phyloP scores from a whole-genome alignment of 78 protist species.

The Monocercomonoides exilis region DNA sequence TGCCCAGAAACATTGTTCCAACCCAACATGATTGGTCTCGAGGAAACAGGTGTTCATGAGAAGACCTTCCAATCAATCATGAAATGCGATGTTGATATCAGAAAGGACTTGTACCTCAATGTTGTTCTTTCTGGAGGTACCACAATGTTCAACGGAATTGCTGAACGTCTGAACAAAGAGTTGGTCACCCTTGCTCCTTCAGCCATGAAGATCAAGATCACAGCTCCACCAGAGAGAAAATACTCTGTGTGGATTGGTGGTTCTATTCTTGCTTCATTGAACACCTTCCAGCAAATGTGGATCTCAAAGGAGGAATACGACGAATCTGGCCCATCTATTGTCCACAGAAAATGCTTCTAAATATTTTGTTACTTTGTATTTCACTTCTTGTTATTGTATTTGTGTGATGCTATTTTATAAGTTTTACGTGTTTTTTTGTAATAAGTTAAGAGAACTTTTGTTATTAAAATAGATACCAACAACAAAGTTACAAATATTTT shows the following conservation, averaged over 20 bases:
- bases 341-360: constrained; percentile 28
- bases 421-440: too few species aligned
- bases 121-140: constrained; percentile 23
- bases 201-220: too few species aligned
- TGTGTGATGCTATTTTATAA: too few species aligned
- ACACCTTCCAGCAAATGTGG: constrained; percentile 13
- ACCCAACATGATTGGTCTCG: constrained; percentile 37
- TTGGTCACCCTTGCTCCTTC: too few species aligned
- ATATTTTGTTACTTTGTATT: too few species aligned
- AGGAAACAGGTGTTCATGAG: constrained; percentile 54
- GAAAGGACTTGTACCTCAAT: not conserved
- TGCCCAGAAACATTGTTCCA: constrained; percentile 49
- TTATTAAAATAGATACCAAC: too few species aligned
- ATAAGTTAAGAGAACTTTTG: too few species aligned
- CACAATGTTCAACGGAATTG: constrained; percentile 24
- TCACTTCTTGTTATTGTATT: too few species aligned
- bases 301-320: not conserved
- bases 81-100: not conserved
- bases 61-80: constrained; percentile 28
- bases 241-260: constrained; percentile 29
- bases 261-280: constrained; percentile 15
- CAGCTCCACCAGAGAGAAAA: too few species aligned
- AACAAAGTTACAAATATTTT: too few species aligned
- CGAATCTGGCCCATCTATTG: constrained; percentile 26
- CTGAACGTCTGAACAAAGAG: not conserved